These are phyloP conservation scores for Amesomyces nigricolor DNA, from an alignment of 2,329 filamentous ascomycete genomes.

Conservation along the genomic window DNA sequence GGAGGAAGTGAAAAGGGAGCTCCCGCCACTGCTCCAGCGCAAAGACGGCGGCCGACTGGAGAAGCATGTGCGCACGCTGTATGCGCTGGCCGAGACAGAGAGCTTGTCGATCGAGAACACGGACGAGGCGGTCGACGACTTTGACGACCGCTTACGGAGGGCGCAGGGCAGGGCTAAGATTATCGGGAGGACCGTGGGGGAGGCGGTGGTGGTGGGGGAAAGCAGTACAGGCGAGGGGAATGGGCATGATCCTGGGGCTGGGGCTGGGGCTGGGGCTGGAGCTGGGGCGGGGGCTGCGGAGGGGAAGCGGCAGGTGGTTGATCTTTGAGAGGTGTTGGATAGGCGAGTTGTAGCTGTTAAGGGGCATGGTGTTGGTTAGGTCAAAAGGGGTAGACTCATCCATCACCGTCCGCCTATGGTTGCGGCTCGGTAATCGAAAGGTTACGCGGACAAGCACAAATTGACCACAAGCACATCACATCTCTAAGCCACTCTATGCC, in stretches of 20 bases:
- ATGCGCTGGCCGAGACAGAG: slow-evolving; percentile 71
- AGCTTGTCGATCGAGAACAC: slow-evolving; percentile 75
- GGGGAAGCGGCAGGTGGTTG: not conserved
- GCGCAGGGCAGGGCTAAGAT: slow-evolving; percentile 81
- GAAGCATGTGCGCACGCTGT: slow-evolving; percentile 70
- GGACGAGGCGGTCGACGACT: slow-evolving; percentile 84
- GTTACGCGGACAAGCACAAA: not conserved
- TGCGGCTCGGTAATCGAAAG: not conserved
- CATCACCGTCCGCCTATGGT: not conserved
- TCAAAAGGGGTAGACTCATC: too few relatives aligned
- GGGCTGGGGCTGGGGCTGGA: not conserved
- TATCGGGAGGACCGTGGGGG: slow-evolving; percentile 63
- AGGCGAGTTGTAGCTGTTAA: too few relatives aligned
- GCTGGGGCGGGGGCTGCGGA: not conserved
- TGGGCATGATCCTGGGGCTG: slow-evolving; percentile 6
- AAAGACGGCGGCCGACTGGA: slow-evolving; percentile 59
- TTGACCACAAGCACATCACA: not conserved
- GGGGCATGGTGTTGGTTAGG: too few relatives aligned
- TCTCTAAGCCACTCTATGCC: slow-evolving; percentile 12
- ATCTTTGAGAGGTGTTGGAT: not conserved
- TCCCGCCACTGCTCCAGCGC: slow-evolving; percentile 30
- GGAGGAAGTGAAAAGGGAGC: not conserved
- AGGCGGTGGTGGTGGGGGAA: slow-evolving; percentile 23
- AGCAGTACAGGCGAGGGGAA: not conserved
- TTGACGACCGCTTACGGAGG: slow-evolving; percentile 81